Evolutionary conservation across 2,329 filamentous ascomycete species (phyloP), one percentile per base, ranked within the genome.

Genomic region (Elsinoe fawcettii): DNA sequence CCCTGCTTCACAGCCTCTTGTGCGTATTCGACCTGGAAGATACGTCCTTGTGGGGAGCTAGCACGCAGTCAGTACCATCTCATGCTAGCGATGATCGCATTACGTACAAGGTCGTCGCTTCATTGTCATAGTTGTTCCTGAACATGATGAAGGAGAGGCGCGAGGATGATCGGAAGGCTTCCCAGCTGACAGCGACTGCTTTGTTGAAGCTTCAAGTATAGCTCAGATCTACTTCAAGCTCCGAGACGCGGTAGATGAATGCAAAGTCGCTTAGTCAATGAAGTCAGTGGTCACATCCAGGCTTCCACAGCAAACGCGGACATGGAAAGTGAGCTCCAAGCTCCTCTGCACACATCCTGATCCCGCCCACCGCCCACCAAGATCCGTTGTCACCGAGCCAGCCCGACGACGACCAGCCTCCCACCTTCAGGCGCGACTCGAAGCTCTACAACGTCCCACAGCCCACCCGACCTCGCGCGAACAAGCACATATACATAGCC

Each of bases 51-150:
- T 62, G 93, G 93, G 67, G 93, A 99, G 84, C 91, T 96, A 69
- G n/a, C 6, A 18, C 49, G 22, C 8, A 27, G 44, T 60, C 57
- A 61, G 61, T 55, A 9, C 5, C 2, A 18, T 46, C 32, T 32
- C n/a, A 54, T 44, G 9, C 4, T 11, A 36, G 36, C 49, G 47
- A 55, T 55, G 25, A 49, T 51, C 59, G 41, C 49, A 59, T 37
- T 70, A 76, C 86, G 77, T 81, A 96, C 90, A 97, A 99, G 77
- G 93, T 99, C 77, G 97, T 91, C 63, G 92, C 95, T 77, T 99
- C 93, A 84, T 99, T 99, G 80, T 99, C 93, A 82, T 99, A 99
- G 77, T 97, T 97, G 82, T 99, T 99, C 77, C 93, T 84, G 79
- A 99, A 99, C 93, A 99, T 97, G 70, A 70, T 85, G 81, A 64